Conservation (phyloP, 768 basidiomycete species). For the Leccinellum luteum region DNA sequence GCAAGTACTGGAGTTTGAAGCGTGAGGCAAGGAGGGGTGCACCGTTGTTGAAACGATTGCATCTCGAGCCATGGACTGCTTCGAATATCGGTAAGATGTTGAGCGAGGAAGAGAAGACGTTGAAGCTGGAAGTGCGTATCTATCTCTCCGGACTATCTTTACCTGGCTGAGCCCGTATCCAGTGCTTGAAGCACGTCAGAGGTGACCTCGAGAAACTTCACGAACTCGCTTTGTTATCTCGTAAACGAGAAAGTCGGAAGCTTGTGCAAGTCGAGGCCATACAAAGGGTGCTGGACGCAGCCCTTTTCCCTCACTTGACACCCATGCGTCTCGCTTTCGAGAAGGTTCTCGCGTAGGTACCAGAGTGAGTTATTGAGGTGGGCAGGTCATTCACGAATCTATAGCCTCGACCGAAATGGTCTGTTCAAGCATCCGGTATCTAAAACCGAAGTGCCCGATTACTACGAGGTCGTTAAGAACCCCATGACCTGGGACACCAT, state of each 20-base stretch:
- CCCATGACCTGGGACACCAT: slow-evolving; percentile 92
- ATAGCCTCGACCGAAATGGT: slow-evolving; percentile 68
- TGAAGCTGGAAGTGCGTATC: slow-evolving; percentile 73
- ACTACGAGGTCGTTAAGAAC: slow-evolving; percentile 77
- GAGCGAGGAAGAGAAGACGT: slow-evolving; percentile 77
- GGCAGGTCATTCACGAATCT: slow-evolving; percentile 7
- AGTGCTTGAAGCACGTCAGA: slow-evolving; percentile 62
- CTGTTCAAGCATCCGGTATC: slow-evolving; percentile 85
- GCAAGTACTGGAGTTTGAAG: slow-evolving; percentile 97
- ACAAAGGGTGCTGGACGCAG: slow-evolving; percentile 57
- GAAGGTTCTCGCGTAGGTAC: slow-evolving; percentile 63
- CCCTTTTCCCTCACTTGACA: slow-evolving; percentile 66
- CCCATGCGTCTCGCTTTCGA: slow-evolving; percentile 64
- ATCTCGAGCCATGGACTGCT: slow-evolving; percentile 97
- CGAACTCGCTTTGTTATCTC: slow-evolving; percentile 60
- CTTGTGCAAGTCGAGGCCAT: slow-evolving; percentile 64
- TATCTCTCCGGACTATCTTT: not conserved
- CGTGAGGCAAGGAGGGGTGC: slow-evolving; percentile 91
- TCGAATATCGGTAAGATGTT: slow-evolving; percentile 58
- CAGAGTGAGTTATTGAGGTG: not conserved
- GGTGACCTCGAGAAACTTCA: slow-evolving; percentile 76
- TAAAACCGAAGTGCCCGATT: slow-evolving; percentile 78
- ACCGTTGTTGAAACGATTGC: slow-evolving; percentile 86
- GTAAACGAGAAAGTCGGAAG: slow-evolving; percentile 83
- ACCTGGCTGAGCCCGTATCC: slow-evolving; percentile 4